Conservation (phyloP, 805 yeast species). For the Wickerhamomyces alni region DNA sequence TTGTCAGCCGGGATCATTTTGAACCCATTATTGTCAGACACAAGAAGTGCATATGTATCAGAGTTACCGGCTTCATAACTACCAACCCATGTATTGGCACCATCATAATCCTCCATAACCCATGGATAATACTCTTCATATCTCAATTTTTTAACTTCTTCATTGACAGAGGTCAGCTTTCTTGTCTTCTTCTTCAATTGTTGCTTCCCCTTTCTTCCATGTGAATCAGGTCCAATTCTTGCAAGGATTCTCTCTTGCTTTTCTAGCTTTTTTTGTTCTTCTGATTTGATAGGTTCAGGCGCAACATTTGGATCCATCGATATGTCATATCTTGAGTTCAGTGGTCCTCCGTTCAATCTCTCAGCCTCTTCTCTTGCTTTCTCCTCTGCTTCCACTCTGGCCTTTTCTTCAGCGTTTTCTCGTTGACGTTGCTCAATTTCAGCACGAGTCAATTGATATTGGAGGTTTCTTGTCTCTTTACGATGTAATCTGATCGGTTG, state of each 20-base stretch:
- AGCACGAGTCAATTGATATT: constrained; percentile 73
- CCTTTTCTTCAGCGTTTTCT: constrained; percentile 37
- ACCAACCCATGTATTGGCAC: constrained; percentile 91
- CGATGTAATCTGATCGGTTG: constrained; percentile 85
- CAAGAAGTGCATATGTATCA: constrained; percentile 79
- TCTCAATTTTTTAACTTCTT: constrained; percentile 73
- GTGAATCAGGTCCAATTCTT: constrained; percentile 91
- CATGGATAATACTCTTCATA: constrained; percentile 97
- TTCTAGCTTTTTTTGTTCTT: constrained; percentile 32
- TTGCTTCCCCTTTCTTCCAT: constrained; percentile 63
- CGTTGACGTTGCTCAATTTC: constrained; percentile 62
- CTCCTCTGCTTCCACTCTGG: constrained; percentile 20
- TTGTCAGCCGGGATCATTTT: constrained; percentile 94
- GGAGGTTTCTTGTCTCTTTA: constrained; percentile 88
- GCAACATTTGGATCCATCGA: constrained; percentile 22
- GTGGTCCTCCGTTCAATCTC: constrained; percentile 1
- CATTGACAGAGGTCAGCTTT: constrained; percentile 77
- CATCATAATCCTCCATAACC: constrained; percentile 97
- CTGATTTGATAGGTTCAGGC: constrained; percentile 27
- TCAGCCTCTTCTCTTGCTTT: constrained; percentile 27
- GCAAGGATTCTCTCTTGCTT: constrained; percentile 34
- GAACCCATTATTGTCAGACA: constrained; percentile 67
- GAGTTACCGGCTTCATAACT: constrained; percentile 86
- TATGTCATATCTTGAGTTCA: constrained; percentile 9
- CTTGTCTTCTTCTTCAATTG: constrained; percentile 73